A percentile compares a stretch with the other conserved stretches of the same genome.
Evolutionary conservation across 2,329 filamentous ascomycete species (phyloP).

Genomic region (Epichloe uncinata): DNA sequence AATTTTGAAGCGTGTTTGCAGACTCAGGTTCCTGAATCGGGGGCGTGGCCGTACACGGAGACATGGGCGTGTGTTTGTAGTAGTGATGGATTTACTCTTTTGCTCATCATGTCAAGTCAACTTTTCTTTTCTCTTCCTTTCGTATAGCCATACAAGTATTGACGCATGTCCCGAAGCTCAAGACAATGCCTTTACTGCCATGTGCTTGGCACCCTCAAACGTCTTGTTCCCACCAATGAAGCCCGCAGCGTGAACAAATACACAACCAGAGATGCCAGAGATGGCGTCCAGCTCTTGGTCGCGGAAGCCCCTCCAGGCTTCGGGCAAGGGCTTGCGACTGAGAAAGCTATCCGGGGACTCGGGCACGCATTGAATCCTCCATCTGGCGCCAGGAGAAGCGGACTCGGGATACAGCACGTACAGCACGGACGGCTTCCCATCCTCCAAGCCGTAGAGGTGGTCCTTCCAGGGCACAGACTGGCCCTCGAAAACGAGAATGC

Average conservation of each 20-base stretch:
- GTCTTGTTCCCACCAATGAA: conserved; percentile 96
- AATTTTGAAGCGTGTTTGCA: background rate
- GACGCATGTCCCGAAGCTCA: background rate
- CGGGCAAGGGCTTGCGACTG: conserved; percentile 81
- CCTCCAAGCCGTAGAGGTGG: conserved; percentile 81
- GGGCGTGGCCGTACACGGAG: background rate
- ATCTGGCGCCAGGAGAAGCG: conserved; percentile 61
- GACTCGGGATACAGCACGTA: conserved; percentile 91
- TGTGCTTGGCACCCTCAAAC: conserved; percentile 72
- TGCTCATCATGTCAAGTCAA: background rate
- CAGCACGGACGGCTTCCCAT: conserved; percentile 44
- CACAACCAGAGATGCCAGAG: conserved; percentile 54
- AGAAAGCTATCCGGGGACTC: conserved; percentile 74
- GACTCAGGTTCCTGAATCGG: background rate
- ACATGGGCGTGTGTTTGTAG: background rate
- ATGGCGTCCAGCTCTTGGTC: conserved; percentile 73
- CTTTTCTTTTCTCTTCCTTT: background rate
- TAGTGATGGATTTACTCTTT: background rate
- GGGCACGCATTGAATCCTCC: conserved; percentile 86
- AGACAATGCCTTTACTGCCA: conserved; percentile 65
- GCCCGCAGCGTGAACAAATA: conserved; percentile 88
- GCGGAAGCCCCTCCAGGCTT: conserved; percentile 81
- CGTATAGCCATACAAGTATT: background rate
- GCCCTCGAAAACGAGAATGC: conserved; percentile 65
- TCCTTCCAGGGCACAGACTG: conserved; percentile 90